Evolutionary conservation across 2,329 filamentous ascomycete species (phyloP), one percentile per base, ranked within the genome.

Genomic region (Fusarium chlamydosporum): DNA sequence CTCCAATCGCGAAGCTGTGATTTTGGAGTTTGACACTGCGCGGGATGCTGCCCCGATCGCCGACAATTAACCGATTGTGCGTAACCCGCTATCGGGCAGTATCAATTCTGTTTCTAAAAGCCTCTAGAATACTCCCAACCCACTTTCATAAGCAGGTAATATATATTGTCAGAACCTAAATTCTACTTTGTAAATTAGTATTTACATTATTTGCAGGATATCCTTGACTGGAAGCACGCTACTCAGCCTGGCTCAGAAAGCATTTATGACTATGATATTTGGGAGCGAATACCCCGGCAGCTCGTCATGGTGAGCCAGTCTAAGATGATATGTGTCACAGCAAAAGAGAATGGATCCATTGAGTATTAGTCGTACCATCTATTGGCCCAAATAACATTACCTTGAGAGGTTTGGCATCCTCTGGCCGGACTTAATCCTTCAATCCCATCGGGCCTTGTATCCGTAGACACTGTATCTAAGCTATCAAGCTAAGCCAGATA

Each of bases 11-110:
- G 29, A 57, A n/a, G 45, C 57, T 62, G 48, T 52, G 54, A 70
- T 65, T 74, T 74, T 74, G 71, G 70, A 74, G 65, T 67, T 68
- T 61, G 47, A 57, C 34, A 55, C 58, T 55, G 51, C 51, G 46
- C 51, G 46, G 57, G 53, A 57, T 26, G 43, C 45, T 23, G 23
- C 23, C 23, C 23, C 29, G 18, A n/a, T 34, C 31, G 47, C 72
- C 72, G 72, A 60, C n/a, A 35, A 71, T 73, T 73, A 74, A 45
- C 72, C 72, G 72, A 38, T 20, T 7, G 16, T 52, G 18, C 31
- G 37, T 18, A 29, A 43, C 16, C n/a, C 42, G 34, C 31, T 40
- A 20, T 40, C 34, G 23, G 20, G n/a, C 12, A 51, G 34, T 40
- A 51, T 38, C 34, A 40, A 51, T 40, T 51, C 26, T 13, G 8